Conservation (phyloP, 176 grass and related monocot genomes). For the Musa schizocarpa region DNA sequence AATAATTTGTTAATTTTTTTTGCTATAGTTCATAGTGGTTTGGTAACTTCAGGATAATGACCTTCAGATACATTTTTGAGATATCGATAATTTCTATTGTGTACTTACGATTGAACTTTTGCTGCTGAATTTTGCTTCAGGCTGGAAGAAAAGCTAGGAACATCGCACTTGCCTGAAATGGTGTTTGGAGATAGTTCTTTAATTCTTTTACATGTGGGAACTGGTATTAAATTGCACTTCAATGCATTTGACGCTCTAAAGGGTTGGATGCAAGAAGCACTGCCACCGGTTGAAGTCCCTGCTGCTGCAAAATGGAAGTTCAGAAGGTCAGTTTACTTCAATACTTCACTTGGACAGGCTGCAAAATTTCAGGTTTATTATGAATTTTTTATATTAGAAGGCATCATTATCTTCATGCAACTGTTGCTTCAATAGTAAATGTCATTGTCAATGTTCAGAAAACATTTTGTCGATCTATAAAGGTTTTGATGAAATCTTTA, state of each 20-base stretch:
- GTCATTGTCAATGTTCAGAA: neutral
- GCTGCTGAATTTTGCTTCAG: slow-evolving; percentile 30
- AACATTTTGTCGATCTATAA: neutral
- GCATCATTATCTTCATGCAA: slow-evolving; percentile 10
- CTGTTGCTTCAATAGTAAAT: neutral
- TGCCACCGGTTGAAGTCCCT: slow-evolving; percentile 87
- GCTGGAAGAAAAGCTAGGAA: slow-evolving; percentile 63
- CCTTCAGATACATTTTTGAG: neutral
- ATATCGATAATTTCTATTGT: neutral
- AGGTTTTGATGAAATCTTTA: neutral
- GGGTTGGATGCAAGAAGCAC: slow-evolving; percentile 76
- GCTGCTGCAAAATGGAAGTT: slow-evolving; percentile 97
- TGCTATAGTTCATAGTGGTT: no score
- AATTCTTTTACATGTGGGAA: slow-evolving; percentile 40
- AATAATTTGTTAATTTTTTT: no score
- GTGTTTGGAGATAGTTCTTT: slow-evolving; percentile 84
- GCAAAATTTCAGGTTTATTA: neutral
- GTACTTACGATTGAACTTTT: neutral
- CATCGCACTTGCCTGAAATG: slow-evolving; percentile 90
- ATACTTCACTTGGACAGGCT: neutral
- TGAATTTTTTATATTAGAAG: neutral
- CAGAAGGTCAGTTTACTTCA: slow-evolving; percentile 41
- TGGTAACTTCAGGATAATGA: neutral
- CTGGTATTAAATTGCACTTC: slow-evolving; percentile 58
- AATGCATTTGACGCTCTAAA: slow-evolving; percentile 86